Evolutionary conservation across 225 moss, liverwort and hornwort genomes (phyloP).

Genomic region (Pseudoscleropodium purum): DNA sequence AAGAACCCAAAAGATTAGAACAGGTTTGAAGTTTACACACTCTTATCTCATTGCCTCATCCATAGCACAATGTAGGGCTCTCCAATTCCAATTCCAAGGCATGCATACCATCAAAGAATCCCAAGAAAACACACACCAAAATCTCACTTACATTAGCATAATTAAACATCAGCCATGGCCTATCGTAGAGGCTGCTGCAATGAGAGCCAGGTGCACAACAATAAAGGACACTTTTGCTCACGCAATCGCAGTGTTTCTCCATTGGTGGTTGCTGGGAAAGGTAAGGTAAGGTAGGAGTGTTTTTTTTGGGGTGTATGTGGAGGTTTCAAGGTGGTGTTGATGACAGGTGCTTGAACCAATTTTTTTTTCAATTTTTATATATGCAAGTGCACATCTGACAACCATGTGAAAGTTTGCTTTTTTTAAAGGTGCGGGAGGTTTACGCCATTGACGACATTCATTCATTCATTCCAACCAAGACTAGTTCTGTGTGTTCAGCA

Average conservation of each 20-base stretch:
- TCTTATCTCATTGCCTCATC: neutral
- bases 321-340: neutral
- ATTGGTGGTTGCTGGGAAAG: neutral
- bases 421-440: neutral
- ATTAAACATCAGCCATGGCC: too few relatives aligned
- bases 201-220: neutral
- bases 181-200: neutral
- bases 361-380: too few relatives aligned
- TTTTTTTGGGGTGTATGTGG: neutral
- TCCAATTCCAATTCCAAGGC: neutral
- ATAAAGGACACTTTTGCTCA: neutral
- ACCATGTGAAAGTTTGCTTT: neutral
- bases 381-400: neutral
- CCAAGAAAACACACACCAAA: too few relatives aligned
- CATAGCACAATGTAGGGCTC: too few relatives aligned
- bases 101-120: neutral
- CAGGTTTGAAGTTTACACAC: neutral
- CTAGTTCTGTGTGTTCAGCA: neutral
- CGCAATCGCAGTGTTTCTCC: neutral
- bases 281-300: too few relatives aligned
- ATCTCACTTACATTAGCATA: too few relatives aligned
- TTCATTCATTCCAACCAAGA: neutral
- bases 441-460: neutral
- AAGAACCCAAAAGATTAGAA: neutral
- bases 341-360: neutral